Percentiles rank a stretch among this genome's conserved stretches.
Conservation (phyloP, 768 basidiomycete species). For the Suillus brevipes region DNA sequence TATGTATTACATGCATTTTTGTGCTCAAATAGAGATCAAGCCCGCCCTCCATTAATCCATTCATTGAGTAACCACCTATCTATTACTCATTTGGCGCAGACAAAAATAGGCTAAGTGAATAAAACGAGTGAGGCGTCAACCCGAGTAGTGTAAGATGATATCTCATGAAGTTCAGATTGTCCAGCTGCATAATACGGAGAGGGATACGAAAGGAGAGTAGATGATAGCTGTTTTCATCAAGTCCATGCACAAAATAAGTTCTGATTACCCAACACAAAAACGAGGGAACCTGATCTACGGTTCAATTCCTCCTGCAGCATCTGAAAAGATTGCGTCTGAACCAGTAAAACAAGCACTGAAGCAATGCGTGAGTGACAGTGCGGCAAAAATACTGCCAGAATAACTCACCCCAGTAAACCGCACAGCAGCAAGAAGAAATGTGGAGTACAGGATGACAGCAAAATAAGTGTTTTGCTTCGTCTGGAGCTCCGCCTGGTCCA, state of each 20-base stretch:
- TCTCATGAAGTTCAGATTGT: slow-evolving; percentile 21
- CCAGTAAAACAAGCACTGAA: slow-evolving; percentile 79
- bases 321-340: slow-evolving; percentile 82
- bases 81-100: slow-evolving; percentile 25
- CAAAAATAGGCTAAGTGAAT: slow-evolving; percentile 19
- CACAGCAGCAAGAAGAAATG: slow-evolving; percentile 68
- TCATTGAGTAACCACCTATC: slow-evolving; percentile 25
- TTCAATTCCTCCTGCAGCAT: slow-evolving; percentile 73
- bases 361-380: slow-evolving; percentile 5
- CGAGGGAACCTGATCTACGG: not conserved
- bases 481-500: slow-evolving; percentile 43
- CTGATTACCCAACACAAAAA: slow-evolving; percentile 16
- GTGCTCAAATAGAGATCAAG: slow-evolving; percentile 13
- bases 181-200: slow-evolving; percentile 15
- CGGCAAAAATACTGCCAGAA: slow-evolving; percentile 1
- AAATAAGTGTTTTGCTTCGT: slow-evolving; percentile 67
- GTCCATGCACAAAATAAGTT: slow-evolving; percentile 22
- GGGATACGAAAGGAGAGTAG: slow-evolving; percentile 32
- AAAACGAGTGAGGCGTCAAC: slow-evolving; percentile 17
- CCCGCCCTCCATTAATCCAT: slow-evolving; percentile 16
- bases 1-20: not conserved
- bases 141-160: slow-evolving; percentile 23
- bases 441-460: slow-evolving; percentile 75
- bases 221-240: slow-evolving; percentile 25
- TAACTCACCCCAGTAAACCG: slow-evolving; percentile 74